phyloP scores from a whole-genome alignment of 306 rosid genomes.

The Nissolia schottii region DNA sequence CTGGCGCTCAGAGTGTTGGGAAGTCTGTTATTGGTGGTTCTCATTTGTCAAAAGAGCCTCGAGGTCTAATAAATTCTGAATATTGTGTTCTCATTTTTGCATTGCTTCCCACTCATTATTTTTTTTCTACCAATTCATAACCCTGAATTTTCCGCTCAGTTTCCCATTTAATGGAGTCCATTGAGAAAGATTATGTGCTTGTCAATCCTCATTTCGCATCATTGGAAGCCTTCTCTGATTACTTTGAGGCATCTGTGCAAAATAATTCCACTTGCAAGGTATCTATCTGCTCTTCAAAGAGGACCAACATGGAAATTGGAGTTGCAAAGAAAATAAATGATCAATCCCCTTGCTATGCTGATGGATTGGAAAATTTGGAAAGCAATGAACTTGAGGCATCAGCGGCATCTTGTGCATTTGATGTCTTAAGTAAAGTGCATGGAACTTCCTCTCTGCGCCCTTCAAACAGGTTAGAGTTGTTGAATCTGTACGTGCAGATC shows the following conservation, averaged over 20 bases:
- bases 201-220: constrained; percentile 57
- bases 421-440: constrained; percentile 46
- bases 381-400: constrained; percentile 23
- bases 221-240: constrained; percentile 58
- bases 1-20: constrained; percentile 27
- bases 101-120: background rate
- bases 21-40: constrained; percentile 31
- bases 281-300: constrained; percentile 34
- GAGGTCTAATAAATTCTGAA: constrained; percentile 44
- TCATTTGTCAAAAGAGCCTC: constrained; percentile 39
- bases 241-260: constrained; percentile 51
- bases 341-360: constrained; percentile 28
- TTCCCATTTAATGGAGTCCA: constrained; percentile 70
- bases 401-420: constrained; percentile 31
- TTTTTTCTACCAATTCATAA: constrained; percentile 15
- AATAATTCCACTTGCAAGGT: constrained; percentile 31
- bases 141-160: constrained; percentile 35
- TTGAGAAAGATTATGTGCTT: constrained; percentile 81
- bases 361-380: constrained; percentile 25
- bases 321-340: constrained; percentile 30
- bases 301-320: constrained; percentile 34
- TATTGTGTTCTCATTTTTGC: constrained; percentile 8
- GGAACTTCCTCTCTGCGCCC: constrained; percentile 54
- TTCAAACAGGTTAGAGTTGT: constrained; percentile 55
- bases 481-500: constrained; percentile 60